phyloP scores from a whole-genome alignment of 495 filamentous ascomycete genomes.

The Durotheca rogersii region DNA sequence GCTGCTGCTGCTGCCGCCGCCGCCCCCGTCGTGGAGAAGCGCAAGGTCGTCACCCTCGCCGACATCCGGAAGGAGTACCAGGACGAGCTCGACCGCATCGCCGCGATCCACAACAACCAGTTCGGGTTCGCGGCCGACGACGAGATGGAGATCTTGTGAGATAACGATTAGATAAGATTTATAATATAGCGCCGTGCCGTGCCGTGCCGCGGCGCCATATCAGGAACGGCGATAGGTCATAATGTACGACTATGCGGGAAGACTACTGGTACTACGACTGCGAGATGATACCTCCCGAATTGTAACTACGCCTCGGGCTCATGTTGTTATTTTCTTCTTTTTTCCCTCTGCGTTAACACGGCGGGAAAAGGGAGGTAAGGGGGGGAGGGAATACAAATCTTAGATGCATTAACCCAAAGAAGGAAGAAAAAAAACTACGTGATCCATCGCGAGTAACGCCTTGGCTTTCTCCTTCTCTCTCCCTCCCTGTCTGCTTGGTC shows the following conservation, averaged over 20 bases:
- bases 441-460: conserved; percentile 24
- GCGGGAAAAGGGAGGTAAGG: conserved; percentile 5
- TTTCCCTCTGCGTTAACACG: too few relatives aligned
- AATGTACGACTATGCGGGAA: conserved; percentile 31
- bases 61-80: conserved; percentile 86
- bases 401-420: conserved; percentile 16
- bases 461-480: conserved; percentile 10
- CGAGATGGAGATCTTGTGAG: conserved; percentile 48
- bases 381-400: conserved; percentile 14
- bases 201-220: too few relatives aligned
- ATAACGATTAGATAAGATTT: too few relatives aligned
- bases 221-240: too few relatives aligned
- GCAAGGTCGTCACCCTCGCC: conserved; percentile 73
- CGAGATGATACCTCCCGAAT: conserved; percentile 36
- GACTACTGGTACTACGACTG: too few relatives aligned
- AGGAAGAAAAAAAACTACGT: too few relatives aligned
- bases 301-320: conserved; percentile 12
- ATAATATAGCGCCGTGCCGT: too few relatives aligned
- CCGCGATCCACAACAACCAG: conserved; percentile 59
- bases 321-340: too few relatives aligned
- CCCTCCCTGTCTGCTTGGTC: too few relatives aligned
- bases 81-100: conserved; percentile 76
- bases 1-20: conserved; percentile 4
- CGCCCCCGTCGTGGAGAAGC: conserved; percentile 36
- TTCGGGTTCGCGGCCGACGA: conserved; percentile 53